These are phyloP conservation scores for Hypomontagnella monticulosa DNA, from an alignment of 495 filamentous ascomycete species.

Conservation along the genomic window DNA sequence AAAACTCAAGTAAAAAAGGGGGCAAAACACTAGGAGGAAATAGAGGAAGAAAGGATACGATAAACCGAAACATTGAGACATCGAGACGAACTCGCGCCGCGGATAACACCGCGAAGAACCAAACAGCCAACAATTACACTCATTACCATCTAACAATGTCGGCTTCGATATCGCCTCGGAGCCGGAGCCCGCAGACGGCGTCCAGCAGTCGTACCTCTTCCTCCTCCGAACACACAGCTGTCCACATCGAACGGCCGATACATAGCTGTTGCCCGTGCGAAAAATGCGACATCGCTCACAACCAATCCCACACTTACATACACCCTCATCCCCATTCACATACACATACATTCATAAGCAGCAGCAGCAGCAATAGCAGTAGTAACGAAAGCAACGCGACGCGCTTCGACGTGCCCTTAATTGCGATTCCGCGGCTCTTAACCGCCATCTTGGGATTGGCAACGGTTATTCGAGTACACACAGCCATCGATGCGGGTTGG, in stretches of 20 bases:
- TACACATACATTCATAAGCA: background rate
- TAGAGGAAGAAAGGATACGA: background rate
- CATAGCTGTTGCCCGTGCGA: conserved; percentile 38
- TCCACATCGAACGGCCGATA: conserved; percentile 22
- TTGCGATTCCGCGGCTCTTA: conserved; percentile 39
- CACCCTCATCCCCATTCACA: too few species aligned
- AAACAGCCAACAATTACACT: background rate
- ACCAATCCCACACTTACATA: too few species aligned
- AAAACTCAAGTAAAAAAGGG: background rate
- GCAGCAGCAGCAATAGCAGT: background rate
- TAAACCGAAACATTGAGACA: background rate
- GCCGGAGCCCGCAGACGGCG: conserved; percentile 39
- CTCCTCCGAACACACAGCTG: conserved; percentile 20
- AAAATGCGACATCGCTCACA: conserved; percentile 30
- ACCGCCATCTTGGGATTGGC: conserved; percentile 37
- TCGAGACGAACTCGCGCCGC: conserved; percentile 9
- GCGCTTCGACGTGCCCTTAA: conserved; percentile 41
- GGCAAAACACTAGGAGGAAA: conserved; percentile 2
- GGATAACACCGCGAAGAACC: background rate
- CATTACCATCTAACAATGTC: conserved; percentile 22
- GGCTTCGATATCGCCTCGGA: conserved; percentile 37
- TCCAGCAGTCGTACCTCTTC: conserved; percentile 32
- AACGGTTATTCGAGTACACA: conserved; percentile 40
- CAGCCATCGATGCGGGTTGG: conserved; percentile 43
- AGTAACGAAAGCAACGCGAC: conserved; percentile 23